These are phyloP conservation scores for Ceratorhiza oryzae-sativae DNA, from an alignment of 1,284 basidiomycete genomes.

Conservation along the genomic window DNA sequence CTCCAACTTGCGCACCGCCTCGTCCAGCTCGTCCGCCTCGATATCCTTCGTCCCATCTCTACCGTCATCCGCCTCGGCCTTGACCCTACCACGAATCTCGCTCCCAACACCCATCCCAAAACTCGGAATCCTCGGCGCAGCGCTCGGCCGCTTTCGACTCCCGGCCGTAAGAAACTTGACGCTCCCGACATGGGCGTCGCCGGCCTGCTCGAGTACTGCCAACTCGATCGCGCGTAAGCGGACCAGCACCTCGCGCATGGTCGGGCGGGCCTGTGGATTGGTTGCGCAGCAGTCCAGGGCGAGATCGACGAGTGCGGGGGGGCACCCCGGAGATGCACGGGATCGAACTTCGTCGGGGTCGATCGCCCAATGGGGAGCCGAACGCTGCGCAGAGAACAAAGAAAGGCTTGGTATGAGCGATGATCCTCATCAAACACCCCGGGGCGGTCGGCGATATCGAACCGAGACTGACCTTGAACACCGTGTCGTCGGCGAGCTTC, in stretches of 20 bases:
- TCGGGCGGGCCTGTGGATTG: constrained; percentile 76
- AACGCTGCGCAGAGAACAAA: constrained; percentile 57
- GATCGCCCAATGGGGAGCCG: constrained; percentile 78
- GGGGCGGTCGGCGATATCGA: too few relatives aligned
- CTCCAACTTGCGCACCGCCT: constrained; percentile 54
- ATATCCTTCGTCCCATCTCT: constrained; percentile 26
- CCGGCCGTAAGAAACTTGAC: constrained; percentile 76
- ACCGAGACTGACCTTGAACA: constrained; percentile 63
- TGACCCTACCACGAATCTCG: constrained; percentile 52
- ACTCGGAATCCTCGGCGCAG: constrained; percentile 80
- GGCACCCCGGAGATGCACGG: constrained; percentile 78
- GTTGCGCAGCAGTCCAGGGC: constrained; percentile 78
- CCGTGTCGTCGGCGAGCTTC: constrained; percentile 80
- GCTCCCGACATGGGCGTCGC: constrained; percentile 82
- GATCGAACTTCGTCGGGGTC: constrained; percentile 76
- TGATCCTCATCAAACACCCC: too few relatives aligned
- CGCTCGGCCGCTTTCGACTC: constrained; percentile 58
- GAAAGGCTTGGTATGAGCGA: too few relatives aligned
- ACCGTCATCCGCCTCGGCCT: constrained; percentile 1
- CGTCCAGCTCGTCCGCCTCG: constrained; percentile 74
- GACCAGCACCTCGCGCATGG: constrained; percentile 78
- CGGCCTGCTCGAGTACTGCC: constrained; percentile 53
- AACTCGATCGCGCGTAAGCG: constrained; percentile 53
- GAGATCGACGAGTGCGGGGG: constrained; percentile 76
- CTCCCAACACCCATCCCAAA: constrained; percentile 78